A percentile compares a stretch with the other conserved stretches of the same genome.
Conservation (phyloP, 2,329 filamentous ascomycete genomes). For the Arthroderma uncinatum region DNA sequence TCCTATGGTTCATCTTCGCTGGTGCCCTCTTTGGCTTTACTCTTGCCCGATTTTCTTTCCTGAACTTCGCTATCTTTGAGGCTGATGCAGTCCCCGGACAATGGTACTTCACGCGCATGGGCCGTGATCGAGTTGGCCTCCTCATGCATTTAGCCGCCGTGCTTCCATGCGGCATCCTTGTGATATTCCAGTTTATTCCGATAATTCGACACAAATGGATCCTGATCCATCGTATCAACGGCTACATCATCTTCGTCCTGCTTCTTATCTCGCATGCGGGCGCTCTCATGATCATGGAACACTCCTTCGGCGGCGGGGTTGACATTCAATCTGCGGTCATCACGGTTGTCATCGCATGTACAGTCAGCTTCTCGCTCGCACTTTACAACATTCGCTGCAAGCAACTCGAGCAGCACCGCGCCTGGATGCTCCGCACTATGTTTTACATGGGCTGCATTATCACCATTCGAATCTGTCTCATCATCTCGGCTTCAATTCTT, state of each 20-base stretch:
- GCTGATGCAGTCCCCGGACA: conserved; percentile 31
- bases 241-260: conserved; percentile 45
- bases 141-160: conserved; percentile 30
- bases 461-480: conserved; percentile 26
- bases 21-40: conserved; percentile 40
- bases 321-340: conserved; percentile 39
- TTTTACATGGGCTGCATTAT: conserved; percentile 28
- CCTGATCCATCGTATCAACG: conserved; percentile 49
- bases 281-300: conserved; percentile 43
- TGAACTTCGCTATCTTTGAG: conserved; percentile 20
- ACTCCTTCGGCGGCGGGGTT: conserved; percentile 45
- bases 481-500: conserved; percentile 34
- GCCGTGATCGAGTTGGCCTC: conserved; percentile 31
- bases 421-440: conserved; percentile 52
- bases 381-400: conserved; percentile 48
- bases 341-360: conserved; percentile 6
- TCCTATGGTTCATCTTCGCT: conserved; percentile 31
- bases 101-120: conserved; percentile 31
- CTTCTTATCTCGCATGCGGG: conserved; percentile 38
- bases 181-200: conserved; percentile 34
- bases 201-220: conserved; percentile 38
- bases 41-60: conserved; percentile 39
- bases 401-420: conserved; percentile 53
- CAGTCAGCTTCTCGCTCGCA: conserved; percentile 24
- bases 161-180: conserved; percentile 30